Evolutionary conservation across 2,329 filamentous ascomycete genomes (phyloP).

Genomic region (Neofusicoccum umdonicola): DNA sequence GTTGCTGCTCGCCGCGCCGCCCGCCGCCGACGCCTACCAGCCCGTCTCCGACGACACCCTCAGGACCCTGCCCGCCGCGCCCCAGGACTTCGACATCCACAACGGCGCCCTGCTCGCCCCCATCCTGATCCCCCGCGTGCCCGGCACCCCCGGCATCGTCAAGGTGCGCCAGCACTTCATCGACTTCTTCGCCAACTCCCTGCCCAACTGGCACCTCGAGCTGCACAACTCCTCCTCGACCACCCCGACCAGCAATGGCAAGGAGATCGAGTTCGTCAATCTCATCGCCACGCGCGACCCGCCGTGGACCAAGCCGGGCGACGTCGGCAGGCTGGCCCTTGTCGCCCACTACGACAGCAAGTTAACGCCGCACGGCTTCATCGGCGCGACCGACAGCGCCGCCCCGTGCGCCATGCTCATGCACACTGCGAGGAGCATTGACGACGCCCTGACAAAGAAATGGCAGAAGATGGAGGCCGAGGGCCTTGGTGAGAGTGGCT

Average conservation of each 20-base stretch:
- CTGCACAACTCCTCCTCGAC: conserved; percentile 88
- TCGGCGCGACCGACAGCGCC: conserved; percentile 90
- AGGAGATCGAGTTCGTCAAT: conserved; percentile 78
- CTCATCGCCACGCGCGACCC: conserved; percentile 85
- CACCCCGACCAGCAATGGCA: conserved; percentile 71
- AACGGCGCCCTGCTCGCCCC: conserved; percentile 76
- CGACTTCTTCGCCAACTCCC: conserved; percentile 70
- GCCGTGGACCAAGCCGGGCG: conserved; percentile 71
- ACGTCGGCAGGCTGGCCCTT: conserved; percentile 77
- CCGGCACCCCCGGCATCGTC: conserved; percentile 74
- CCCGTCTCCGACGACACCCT: conserved; percentile 73
- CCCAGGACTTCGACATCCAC: conserved; percentile 71
- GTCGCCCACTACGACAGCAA: conserved; percentile 95
- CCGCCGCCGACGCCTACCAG: conserved; percentile 46
- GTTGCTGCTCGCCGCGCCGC: conserved; percentile 23
- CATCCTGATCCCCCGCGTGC: conserved; percentile 83
- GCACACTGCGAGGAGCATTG: conserved; percentile 78
- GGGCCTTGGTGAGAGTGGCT: conserved; percentile 48
- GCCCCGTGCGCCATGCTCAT: conserved; percentile 92
- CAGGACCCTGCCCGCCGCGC: conserved; percentile 62
- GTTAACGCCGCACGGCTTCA: conserved; percentile 75
- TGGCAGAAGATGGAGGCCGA: conserved; percentile 71
- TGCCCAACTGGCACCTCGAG: conserved; percentile 76
- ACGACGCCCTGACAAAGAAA: conserved; percentile 74
- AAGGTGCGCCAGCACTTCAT: conserved; percentile 78